Evolutionary conservation across 352 stramenopile species (phyloP).

Genomic region (Pelagophyceae sp.): DNA sequence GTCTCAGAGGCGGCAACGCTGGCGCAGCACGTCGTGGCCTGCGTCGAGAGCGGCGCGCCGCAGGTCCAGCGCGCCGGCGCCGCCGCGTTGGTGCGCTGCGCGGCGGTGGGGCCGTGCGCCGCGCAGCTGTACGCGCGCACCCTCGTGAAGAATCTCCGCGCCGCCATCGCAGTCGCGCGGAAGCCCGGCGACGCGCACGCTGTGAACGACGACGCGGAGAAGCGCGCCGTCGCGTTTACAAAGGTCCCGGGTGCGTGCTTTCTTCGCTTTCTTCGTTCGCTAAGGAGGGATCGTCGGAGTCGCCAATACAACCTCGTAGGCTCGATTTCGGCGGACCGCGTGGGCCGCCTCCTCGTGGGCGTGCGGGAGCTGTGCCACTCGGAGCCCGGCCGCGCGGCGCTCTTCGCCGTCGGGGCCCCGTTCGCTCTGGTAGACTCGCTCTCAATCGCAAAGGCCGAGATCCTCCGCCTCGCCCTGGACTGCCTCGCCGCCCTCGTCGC

Average conservation of each 20-base stretch:
- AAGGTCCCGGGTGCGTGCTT: too few species aligned
- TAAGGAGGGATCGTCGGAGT: too few species aligned
- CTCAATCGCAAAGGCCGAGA: background rate
- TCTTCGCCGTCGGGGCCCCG: background rate
- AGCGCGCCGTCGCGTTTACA: background rate
- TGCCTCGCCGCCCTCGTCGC: background rate
- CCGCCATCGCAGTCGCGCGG: background rate
- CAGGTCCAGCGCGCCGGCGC: background rate
- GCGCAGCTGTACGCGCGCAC: background rate
- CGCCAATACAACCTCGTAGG: too few species aligned
- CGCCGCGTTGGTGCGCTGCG: background rate
- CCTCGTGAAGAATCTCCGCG: background rate
- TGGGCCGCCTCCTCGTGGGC: background rate
- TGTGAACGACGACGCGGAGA: background rate
- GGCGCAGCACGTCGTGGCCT: background rate
- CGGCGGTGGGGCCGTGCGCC: background rate
- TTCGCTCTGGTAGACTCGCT: background rate
- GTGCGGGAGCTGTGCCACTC: background rate
- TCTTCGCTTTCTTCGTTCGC: too few species aligned
- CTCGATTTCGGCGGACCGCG: too few species aligned
- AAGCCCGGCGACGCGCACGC: background rate
- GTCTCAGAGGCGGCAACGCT: background rate
- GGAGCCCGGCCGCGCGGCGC: background rate
- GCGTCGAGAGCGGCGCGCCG: background rate
- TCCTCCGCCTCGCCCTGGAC: constrained; percentile 9